These are phyloP conservation scores for Trematosphaeria pertusa DNA, from an alignment of 2,329 filamentous ascomycete genomes.

Conservation along the genomic window DNA sequence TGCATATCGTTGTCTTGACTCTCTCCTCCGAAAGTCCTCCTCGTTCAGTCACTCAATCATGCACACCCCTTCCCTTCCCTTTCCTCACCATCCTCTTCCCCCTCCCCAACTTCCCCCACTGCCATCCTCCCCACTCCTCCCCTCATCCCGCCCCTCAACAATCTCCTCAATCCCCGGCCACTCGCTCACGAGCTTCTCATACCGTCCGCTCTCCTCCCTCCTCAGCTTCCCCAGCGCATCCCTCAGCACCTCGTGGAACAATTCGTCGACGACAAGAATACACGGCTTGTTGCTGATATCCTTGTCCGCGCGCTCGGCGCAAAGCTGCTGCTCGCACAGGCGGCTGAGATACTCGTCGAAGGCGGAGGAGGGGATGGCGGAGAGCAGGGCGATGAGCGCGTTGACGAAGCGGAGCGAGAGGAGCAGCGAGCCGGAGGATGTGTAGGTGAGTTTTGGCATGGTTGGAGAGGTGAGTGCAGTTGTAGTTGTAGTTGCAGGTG, in stretches of 20 bases:
- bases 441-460: too few species aligned
- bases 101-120: too few species aligned
- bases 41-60: too few species aligned
- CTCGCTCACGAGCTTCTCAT: neutral
- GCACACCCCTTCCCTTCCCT: too few species aligned
- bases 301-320: neutral
- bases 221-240: neutral
- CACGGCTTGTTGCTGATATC: neutral
- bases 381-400: slow-evolving; percentile 7
- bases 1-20: too few species aligned
- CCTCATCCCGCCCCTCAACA: neutral
- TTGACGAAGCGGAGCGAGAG: slow-evolving; percentile 5
- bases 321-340: neutral
- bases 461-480: neutral
- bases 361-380: slow-evolving; percentile 6
- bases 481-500: neutral
- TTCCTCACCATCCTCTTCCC: too few species aligned
- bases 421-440: neutral
- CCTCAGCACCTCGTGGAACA: neutral
- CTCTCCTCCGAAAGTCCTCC: too few species aligned
- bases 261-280: neutral
- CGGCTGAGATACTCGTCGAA: slow-evolving; percentile 2
- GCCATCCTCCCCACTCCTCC: too few species aligned
- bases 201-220: neutral
- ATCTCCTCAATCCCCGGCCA: neutral